These are phyloP conservation scores for Patellifolia procumbens DNA, from an alignment of 179 eudicot species.

Conservation along the genomic window DNA sequence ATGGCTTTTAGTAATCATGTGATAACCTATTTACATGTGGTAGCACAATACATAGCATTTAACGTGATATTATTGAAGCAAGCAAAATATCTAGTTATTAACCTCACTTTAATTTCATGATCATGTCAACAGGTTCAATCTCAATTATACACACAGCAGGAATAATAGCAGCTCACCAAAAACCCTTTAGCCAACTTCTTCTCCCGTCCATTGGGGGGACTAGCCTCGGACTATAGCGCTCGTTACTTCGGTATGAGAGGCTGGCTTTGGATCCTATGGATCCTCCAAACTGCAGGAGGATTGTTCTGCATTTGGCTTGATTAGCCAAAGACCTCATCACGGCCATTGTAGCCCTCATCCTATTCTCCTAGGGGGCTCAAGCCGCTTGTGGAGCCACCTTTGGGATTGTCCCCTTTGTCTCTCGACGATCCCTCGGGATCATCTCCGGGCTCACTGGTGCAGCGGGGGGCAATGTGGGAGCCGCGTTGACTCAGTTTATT, in stretches of 20 bases:
- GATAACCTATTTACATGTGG: too few species aligned
- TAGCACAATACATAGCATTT: too few species aligned
- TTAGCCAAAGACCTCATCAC: constrained; percentile 25
- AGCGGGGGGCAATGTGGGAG: constrained; percentile 38
- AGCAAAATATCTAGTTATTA: too few species aligned
- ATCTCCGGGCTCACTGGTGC: constrained; percentile 39
- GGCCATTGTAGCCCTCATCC: constrained; percentile 33
- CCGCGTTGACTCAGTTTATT: constrained; percentile 28
- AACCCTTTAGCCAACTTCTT: constrained; percentile 36
- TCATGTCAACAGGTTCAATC: constrained; percentile 22
- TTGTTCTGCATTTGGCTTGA: constrained; percentile 33
- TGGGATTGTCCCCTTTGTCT: constrained; percentile 46
- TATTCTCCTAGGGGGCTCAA: constrained; percentile 35
- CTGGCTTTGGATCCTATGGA: constrained; percentile 36
- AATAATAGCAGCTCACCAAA: constrained; percentile 32
- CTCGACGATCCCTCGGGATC: constrained; percentile 30
- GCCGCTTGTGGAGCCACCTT: constrained; percentile 40
- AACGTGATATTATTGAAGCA: too few species aligned
- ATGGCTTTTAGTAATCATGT: too few species aligned
- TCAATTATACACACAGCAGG: constrained; percentile 35
- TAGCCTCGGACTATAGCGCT: constrained; percentile 28
- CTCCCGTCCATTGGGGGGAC: constrained; percentile 40
- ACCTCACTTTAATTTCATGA: too few species aligned
- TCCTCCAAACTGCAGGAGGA: constrained; percentile 37
- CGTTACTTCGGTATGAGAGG: constrained; percentile 42